Evolutionary conservation across 306 rosid genomes (phyloP), one percentile per base, ranked within the genome.

Genomic region (Cicer chorassanicum): DNA sequence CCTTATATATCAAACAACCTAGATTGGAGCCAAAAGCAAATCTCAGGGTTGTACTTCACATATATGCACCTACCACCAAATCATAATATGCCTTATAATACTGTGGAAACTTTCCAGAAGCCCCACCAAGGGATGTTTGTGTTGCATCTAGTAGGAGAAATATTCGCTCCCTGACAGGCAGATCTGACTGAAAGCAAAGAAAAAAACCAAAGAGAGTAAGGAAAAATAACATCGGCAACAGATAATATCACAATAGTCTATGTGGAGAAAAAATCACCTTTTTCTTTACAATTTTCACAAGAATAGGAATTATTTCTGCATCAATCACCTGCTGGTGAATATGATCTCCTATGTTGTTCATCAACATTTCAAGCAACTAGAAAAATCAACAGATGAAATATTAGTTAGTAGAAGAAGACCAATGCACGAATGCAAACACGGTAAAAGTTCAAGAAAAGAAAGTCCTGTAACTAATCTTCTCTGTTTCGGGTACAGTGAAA

Each of bases 121-220:
- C 96, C 68, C 98, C 98, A 6, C 97, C 98, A 83, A 89, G 88
- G 78, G 97, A 92, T 77, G 98, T 91, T 78, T 93, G 98, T 19
- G 96, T 88, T 48, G 97, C 98, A 87, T 93, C 98, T 54, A 93
- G 88, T 68, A 93, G 92, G 78, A 93, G 97, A 87, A 93, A 93
- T 40, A 89, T 86, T 70, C 92, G 87, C 85, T 89, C 98, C 60
- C 98, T 83, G 50, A 81, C 97, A 10, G 91, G 92, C 61, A 91
- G 83, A 72, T 93, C 90, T 51, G 98, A 84, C 98, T 93, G 90
- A 81, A 88, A 77, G 14, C 69, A 70, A 41, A 63, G 77, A 74
- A 65, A 73, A 53, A 51, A n/a, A 68, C 29, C 49, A 54, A 34
- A 60, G 53, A 53, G 48, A 66, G 19, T 40, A 63, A 71, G 53